Base-by-base conservation (phyloP, 2,329 filamentous ascomycete species). In the Penicillium capsulatum region DNA sequence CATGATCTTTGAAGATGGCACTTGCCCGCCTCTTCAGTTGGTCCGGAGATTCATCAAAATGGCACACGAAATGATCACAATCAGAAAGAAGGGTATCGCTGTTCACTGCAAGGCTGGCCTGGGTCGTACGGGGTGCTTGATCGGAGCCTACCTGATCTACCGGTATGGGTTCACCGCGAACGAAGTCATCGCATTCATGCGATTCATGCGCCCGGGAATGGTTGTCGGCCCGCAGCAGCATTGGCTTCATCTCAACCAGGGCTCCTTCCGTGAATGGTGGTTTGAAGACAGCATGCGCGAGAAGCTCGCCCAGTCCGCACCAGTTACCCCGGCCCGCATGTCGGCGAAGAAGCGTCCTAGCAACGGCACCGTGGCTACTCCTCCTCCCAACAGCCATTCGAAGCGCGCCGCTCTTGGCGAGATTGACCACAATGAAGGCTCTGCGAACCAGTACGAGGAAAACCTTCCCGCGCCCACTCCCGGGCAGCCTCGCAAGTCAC, bases 1-100 rank as follows among this genome's bases (percentile, higher is more conserved):
- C 69, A 98, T 98, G 92, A 97, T 98, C 59, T 98, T 98, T 60
- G 92, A 97, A 59, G 92, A 98, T 57, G 92, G 92, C 50, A 98
- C 92, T 3, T 98, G 92, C 64, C 92, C 92, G 15, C 82, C 88
- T 2, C 73, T 98, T 36, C 80, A 80, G 13, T 83, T 90, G n/a
- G 92, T 98, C 17, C 82, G 87, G 53, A 90, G 90, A 62, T 98
- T 98, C 64, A 91, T 98, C 65, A 87, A 87, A 53, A 76, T 98
- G 43, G 90, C 92, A 1, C 92, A 97, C 60, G 86, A 94, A 61
- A 95, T 85, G 68, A 98, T 98, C 59, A 90, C 83, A 1, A 76
- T 90, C 35, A 86, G 85, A 70, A 88, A 90, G 68, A 90, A 89
- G 75, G 86, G 84, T 31, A 96, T 98, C 50, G 92, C 92, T 3